Conservation (phyloP, 164 flowering plant species). For the Echeveria elegans region DNA sequence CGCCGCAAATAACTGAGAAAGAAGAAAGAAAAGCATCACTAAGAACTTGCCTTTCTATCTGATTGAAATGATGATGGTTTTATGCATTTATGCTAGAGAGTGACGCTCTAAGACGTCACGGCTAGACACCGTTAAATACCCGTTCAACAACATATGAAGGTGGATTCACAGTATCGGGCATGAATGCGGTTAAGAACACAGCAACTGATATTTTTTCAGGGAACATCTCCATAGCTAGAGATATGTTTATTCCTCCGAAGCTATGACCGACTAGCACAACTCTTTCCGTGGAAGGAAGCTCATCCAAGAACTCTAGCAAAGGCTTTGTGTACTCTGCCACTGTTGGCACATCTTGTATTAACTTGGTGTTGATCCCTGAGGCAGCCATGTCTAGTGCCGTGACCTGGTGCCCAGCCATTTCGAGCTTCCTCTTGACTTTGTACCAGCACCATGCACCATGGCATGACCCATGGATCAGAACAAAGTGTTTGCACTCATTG, state of each 20-base stretch:
- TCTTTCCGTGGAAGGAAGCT: constrained; percentile 13
- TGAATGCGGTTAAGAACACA: constrained; percentile 14
- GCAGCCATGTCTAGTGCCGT: constrained; percentile 23
- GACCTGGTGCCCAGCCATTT: constrained; percentile 23
- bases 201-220: constrained; percentile 20
- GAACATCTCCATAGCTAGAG: constrained; percentile 24
- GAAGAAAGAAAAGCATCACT: no score
- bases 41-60: no score
- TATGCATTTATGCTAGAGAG: not conserved
- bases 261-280: constrained; percentile 31
- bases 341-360: constrained; percentile 12
- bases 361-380: constrained; percentile 16
- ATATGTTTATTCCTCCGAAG: constrained; percentile 23
- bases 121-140: not conserved
- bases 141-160: not conserved
- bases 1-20: constrained; percentile 10
- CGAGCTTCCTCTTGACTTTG: constrained; percentile 18
- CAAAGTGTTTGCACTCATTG: constrained; percentile 15
- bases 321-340: constrained; percentile 14
- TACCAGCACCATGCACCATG: constrained; percentile 39
- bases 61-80: not conserved
- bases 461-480: constrained; percentile 24
- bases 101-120: no score
- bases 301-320: constrained; percentile 19
- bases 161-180: constrained; percentile 9